Base-by-base conservation (phyloP, 2,329 filamentous ascomycete genomes). In the Drechslerella dactyloides region DNA sequence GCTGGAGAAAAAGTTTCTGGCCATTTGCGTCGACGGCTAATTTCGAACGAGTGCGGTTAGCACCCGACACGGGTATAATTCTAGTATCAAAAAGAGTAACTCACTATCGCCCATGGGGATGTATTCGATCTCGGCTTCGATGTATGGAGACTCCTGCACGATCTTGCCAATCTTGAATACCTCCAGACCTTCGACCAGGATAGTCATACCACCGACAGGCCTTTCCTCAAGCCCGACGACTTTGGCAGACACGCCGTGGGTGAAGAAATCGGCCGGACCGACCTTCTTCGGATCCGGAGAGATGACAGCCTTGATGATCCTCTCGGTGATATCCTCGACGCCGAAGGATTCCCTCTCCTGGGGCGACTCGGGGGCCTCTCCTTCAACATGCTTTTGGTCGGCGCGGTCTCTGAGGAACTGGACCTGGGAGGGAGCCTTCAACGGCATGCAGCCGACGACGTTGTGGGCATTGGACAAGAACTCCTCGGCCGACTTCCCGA, bases 171-270 rank as follows among this genome's bases (percentile, higher is more conserved):
- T 81, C 73, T 86, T 85, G 74, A 97, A 88, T 44, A 94, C 85
- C 74, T 88, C 85, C 17, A 90, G 84, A 15, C 94, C 94, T 79
- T 97, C 92, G 1, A 99, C 91, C 3, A 96, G 84, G 58, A 99
- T 81, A 65, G 88, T 88, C 77, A 96, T 88, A 78, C 97, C 90
- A 27, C 90, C 90, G 19, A 52, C 30, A 17, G 66, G 55, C 27
- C 59, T 59, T 35, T 70, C 66, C 79, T 93, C 90, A 52, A 93
- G 87, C 57, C 89, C 89, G 65, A 88, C 85, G 75, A 93, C 90
- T 81, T 88, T 91, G 35, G 89, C 90, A 24, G 92, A 85, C 2
- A 92, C 91, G 53, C 92, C 94, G 80, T 89, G 93, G 56, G 85
- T 85, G 80, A 90, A 97, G 1, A 99, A 81, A 76, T 97, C 91